These are phyloP conservation scores for Tulasnella calospora DNA, from an alignment of 768 basidiomycete genomes.

Conservation along the genomic window DNA sequence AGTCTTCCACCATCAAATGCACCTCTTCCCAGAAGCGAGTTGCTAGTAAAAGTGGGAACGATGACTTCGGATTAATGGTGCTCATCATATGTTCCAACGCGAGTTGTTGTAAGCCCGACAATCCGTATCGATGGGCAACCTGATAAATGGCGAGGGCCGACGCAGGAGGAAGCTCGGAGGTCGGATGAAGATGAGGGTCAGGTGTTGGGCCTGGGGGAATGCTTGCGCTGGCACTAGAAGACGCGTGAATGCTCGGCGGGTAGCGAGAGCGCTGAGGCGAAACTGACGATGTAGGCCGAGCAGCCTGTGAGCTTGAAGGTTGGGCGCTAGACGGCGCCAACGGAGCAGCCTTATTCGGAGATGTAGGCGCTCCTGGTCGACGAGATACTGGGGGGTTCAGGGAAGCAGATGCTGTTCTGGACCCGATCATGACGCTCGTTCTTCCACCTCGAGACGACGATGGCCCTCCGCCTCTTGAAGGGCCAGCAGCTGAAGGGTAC, in stretches of 20 bases:
- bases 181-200: conserved; percentile 72
- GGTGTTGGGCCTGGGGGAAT: conserved; percentile 33
- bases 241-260: conserved; percentile 39
- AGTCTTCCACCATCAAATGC: conserved; percentile 62
- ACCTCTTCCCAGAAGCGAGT: conserved; percentile 62
- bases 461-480: conserved; percentile 12
- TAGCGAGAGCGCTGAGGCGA: conserved; percentile 43
- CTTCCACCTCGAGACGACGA: conserved; percentile 1
- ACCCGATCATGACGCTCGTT: not conserved
- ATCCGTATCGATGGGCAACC: conserved; percentile 67
- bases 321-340: not conserved
- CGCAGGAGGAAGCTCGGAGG: conserved; percentile 55
- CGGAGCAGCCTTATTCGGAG: not conserved
- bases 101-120: conserved; percentile 59
- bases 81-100: conserved; percentile 70
- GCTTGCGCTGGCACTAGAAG: not conserved
- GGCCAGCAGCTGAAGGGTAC: not conserved
- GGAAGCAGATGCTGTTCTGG: not conserved
- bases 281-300: conserved; percentile 2
- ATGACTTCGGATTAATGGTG: conserved; percentile 58
- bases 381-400: conserved; percentile 1
- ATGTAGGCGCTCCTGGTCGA: not conserved
- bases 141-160: conserved; percentile 73
- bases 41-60: conserved; percentile 67
- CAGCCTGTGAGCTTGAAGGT: not conserved